Percentiles rank a stretch among this genome's conserved stretches.
These are phyloP conservation scores for Hypoxylon lenormandii DNA, from an alignment of 495 filamentous ascomycete genomes.

Conservation along the genomic window DNA sequence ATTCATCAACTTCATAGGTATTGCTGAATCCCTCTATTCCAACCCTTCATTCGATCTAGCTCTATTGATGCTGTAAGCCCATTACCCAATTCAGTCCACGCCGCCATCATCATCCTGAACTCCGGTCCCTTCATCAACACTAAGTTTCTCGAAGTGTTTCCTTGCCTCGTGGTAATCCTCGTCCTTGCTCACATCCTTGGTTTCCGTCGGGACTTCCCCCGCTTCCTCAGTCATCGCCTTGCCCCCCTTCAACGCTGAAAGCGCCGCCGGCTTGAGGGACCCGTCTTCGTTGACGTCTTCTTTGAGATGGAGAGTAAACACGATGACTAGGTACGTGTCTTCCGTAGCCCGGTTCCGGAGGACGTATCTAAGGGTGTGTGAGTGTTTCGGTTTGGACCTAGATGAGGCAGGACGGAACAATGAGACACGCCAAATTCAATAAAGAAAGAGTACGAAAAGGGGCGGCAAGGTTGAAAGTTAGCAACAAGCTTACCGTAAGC, in stretches of 20 bases:
- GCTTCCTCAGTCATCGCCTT: conserved; percentile 17
- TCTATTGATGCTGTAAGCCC: not conserved
- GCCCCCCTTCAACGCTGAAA: conserved; percentile 30
- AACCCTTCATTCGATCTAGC: too few species aligned
- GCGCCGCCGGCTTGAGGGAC: conserved; percentile 60
- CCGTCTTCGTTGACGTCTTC: conserved; percentile 71
- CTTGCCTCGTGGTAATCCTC: conserved; percentile 25
- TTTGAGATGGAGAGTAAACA: conserved; percentile 77
- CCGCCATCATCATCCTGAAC: not conserved
- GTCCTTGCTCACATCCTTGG: conserved; percentile 14
- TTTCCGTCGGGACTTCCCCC: not conserved
- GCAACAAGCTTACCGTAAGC: conserved; percentile 56
- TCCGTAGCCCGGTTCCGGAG: conserved; percentile 79
- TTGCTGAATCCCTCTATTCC: too few species aligned
- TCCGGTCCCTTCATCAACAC: not conserved
- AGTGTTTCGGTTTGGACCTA: conserved; percentile 60
- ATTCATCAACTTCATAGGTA: too few species aligned
- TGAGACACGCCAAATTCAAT: conserved; percentile 32
- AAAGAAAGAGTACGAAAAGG: conserved; percentile 8
- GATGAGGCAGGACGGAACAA: conserved; percentile 16
- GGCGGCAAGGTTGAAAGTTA: not conserved
- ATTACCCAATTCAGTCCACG: conserved; percentile 20
- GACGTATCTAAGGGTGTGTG: conserved; percentile 84
- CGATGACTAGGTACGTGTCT: conserved; percentile 79
- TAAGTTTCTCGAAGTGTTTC: conserved; percentile 23